phyloP scores from a whole-genome alignment of 2,329 filamentous ascomycete species.

The Beauveria pseudobassiana region DNA sequence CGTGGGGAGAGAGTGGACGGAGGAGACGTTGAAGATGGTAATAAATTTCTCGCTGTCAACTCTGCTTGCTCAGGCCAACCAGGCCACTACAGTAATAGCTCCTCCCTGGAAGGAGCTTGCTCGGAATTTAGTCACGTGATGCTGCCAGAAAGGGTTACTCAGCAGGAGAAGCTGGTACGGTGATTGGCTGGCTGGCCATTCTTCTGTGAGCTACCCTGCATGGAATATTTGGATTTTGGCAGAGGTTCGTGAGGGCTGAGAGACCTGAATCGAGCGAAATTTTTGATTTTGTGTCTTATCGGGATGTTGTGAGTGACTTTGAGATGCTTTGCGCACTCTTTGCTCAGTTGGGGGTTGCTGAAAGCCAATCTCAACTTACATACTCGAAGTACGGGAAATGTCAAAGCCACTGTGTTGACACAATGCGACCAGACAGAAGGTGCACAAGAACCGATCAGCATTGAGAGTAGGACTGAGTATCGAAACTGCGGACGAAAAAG shows the following conservation, averaged over 20 bases:
- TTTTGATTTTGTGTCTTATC: neutral
- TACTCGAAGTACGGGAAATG: no score
- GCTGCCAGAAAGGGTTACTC: slow-evolving; percentile 3
- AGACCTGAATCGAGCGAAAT: no score
- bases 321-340: no score
- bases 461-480: no score
- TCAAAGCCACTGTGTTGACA: no score
- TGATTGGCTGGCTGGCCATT: neutral
- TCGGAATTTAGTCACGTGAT: slow-evolving; percentile 22
- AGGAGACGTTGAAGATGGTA: slow-evolving; percentile 18
- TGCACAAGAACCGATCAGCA: no score
- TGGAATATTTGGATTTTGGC: neutral
- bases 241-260: neutral
- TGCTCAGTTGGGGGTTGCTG: no score
- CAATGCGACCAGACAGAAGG: no score
- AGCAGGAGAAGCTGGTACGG: neutral
- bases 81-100: neutral
- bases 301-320: no score
- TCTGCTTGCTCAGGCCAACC: neutral
- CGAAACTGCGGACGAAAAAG: no score
- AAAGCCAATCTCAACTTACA: no score
- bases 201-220: neutral
- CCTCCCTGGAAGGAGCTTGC: neutral
- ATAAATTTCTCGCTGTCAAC: slow-evolving; percentile 38
- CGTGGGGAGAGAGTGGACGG: slow-evolving; percentile 3